Percentiles rank a stretch among this genome's conserved stretches.
These are phyloP conservation scores for Diaporthe citri DNA, from an alignment of 2,329 filamentous ascomycete genomes.

Conservation along the genomic window DNA sequence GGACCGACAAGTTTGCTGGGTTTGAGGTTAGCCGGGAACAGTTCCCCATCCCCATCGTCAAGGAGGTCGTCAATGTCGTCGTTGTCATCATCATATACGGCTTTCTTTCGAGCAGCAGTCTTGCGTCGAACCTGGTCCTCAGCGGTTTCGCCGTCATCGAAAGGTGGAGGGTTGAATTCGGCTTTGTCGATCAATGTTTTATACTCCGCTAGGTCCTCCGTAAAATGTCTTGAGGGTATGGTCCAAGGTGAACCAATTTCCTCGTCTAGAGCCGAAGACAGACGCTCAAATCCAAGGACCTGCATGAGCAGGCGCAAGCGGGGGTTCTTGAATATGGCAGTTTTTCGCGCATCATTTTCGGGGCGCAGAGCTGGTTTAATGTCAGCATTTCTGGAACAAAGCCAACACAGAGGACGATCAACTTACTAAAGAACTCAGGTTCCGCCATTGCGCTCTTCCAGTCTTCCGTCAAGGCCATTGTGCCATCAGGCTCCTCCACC, in stretches of 20 bases:
- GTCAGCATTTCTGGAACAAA: not conserved
- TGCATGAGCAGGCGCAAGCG: slow-evolving; percentile 88
- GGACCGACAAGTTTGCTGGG: slow-evolving; percentile 32
- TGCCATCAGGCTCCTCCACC: slow-evolving; percentile 49
- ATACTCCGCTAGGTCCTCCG: slow-evolving; percentile 75
- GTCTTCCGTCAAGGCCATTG: slow-evolving; percentile 41
- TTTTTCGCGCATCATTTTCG: slow-evolving; percentile 74
- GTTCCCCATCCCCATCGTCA: slow-evolving; percentile 66
- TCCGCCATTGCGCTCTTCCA: slow-evolving; percentile 49
- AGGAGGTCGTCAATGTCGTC: slow-evolving; percentile 63
- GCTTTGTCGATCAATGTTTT: slow-evolving; percentile 81
- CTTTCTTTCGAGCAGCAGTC: slow-evolving; percentile 64
- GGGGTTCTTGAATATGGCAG: slow-evolving; percentile 89
- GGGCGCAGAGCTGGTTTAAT: slow-evolving; percentile 66
- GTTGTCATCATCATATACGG: slow-evolving; percentile 78
- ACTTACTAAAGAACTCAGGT: slow-evolving; percentile 67
- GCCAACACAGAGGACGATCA: not conserved
- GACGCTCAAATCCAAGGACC: slow-evolving; percentile 76
- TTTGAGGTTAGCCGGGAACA: slow-evolving; percentile 75
- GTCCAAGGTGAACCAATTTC: slow-evolving; percentile 83
- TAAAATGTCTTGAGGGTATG: slow-evolving; percentile 75
- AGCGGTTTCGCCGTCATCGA: slow-evolving; percentile 80
- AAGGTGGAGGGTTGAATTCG: slow-evolving; percentile 82
- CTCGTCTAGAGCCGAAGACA: slow-evolving; percentile 70
- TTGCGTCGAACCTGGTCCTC: slow-evolving; percentile 85